Evolutionary conservation across 2,329 filamentous ascomycete species (phyloP).

Genomic region (Verticillium alfalfae): DNA sequence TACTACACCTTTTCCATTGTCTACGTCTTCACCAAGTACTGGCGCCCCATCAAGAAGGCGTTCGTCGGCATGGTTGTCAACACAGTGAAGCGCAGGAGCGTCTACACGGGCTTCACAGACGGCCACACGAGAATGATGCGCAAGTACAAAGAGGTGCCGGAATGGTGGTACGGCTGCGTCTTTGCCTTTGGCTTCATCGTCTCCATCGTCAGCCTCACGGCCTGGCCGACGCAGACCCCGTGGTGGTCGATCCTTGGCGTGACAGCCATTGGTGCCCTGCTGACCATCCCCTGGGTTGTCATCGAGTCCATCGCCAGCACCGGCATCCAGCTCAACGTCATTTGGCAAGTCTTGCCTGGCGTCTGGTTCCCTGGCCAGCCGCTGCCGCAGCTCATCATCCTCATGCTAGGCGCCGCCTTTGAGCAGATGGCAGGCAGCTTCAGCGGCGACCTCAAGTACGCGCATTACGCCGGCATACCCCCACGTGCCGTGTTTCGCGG

Average conservation of each 20-base stretch:
- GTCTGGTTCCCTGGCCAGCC: slow-evolving; percentile 17
- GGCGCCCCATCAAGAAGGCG: slow-evolving; percentile 23
- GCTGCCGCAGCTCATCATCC: slow-evolving; percentile 16
- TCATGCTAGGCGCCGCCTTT: slow-evolving; percentile 20
- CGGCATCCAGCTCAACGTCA: slow-evolving; percentile 41
- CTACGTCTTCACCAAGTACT: slow-evolving; percentile 27
- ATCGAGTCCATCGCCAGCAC: slow-evolving; percentile 43
- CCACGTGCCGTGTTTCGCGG: slow-evolving; percentile 26
- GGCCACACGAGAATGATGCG: slow-evolving; percentile 36
- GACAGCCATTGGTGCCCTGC: slow-evolving; percentile 29
- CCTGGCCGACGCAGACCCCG: slow-evolving; percentile 21
- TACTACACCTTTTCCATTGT: slow-evolving; percentile 27
- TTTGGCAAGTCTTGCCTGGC: slow-evolving; percentile 39
- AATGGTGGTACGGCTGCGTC: slow-evolving; percentile 42
- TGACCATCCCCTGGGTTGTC: slow-evolving; percentile 37
- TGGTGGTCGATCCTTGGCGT: slow-evolving; percentile 23
- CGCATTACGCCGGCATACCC: slow-evolving; percentile 24
- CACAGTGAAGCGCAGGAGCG: neutral
- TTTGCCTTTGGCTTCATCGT: slow-evolving; percentile 25
- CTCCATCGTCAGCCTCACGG: slow-evolving; percentile 21
- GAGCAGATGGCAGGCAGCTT: slow-evolving; percentile 26
- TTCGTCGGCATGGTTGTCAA: slow-evolving; percentile 17
- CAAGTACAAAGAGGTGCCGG: slow-evolving; percentile 38
- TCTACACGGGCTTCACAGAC: slow-evolving; percentile 34
- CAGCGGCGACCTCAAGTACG: slow-evolving; percentile 25